Evolutionary conservation across 257 asterid species (phyloP), one percentile per base, ranked within the genome.

Genomic region (Primulina tabacum): DNA sequence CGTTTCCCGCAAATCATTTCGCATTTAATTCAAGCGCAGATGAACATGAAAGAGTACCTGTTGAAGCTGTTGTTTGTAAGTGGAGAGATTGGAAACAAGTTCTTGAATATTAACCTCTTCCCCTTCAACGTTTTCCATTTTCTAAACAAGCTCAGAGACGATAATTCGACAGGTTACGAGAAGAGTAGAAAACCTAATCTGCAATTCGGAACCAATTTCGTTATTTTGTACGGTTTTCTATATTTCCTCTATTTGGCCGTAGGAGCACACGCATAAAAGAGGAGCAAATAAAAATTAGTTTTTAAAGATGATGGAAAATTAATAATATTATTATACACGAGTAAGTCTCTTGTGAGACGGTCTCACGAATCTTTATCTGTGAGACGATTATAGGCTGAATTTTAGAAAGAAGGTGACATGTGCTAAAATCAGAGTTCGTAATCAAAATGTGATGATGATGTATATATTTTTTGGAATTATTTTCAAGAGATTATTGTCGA

Each of bases 51-150:
- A 75, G 12, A 56, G 43, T 67, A 91, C 99, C 97, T 94, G 96
- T 37, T 77, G 88, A 79, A 94, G 97, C 88, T 94, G 99, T 26
- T 89, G 89, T 82, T 79, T 85, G 81, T 94, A 91, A 35, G 96
- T 91, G 35, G 97, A 82, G 53, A 94, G 93, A 81, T 86, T 94
- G 33, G 92, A 84, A 35, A 88, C 92, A 82, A 94, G 87, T 77
- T 94, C 97, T 75, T 86, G 87, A 69, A 88, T 85, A 83, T 80
- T 94, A 69, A 91, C 89, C 78, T 85, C 97, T 69, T 94, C 99
- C 34, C 82, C 89, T 65, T 86, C 95, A 55, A 73, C 50, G 53
- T 24, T 68, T 8, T 74, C 73, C 78, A 68, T 74, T 34, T 8
- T 55, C 21, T 18, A 29, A 5, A 16, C 57, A 28, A 26, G 33